Conservation (phyloP, 2,329 filamentous ascomycete genomes). For the Ascochyta fabae region DNA sequence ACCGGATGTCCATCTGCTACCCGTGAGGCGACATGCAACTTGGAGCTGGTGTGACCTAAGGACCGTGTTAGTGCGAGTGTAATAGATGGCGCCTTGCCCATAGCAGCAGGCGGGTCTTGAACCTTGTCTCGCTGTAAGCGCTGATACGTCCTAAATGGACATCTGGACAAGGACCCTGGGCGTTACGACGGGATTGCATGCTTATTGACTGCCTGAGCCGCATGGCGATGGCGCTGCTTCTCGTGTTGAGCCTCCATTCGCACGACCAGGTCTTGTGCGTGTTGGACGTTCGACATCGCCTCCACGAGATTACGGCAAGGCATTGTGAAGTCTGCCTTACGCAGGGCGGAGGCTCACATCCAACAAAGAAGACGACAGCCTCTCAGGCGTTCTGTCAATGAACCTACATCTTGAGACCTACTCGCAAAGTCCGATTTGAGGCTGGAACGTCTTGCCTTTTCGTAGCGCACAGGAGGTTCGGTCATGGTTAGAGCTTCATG, state of each 20-base stretch:
- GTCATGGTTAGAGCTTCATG: slow-evolving; percentile 24
- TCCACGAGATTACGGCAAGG: slow-evolving; percentile 23
- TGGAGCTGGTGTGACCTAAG: slow-evolving; percentile 16
- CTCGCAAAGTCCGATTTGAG: slow-evolving; percentile 16
- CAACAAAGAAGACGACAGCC: background rate
- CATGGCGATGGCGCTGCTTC: slow-evolving; percentile 31
- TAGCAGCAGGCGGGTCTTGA: slow-evolving; percentile 29
- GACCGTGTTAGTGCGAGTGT: slow-evolving; percentile 39
- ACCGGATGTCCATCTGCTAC: slow-evolving; percentile 21
- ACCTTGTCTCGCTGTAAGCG: slow-evolving; percentile 35
- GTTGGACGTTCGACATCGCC: slow-evolving; percentile 28
- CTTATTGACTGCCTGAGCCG: slow-evolving; percentile 35
- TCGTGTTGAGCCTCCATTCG: slow-evolving; percentile 44
- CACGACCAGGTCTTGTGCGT: slow-evolving; percentile 16
- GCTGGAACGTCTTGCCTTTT: slow-evolving; percentile 21
- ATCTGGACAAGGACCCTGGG: slow-evolving; percentile 30
- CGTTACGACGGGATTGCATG: slow-evolving; percentile 29
- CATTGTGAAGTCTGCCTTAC: slow-evolving; percentile 22
- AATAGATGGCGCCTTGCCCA: slow-evolving; percentile 33
- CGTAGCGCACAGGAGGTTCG: slow-evolving; percentile 23
- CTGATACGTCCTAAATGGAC: slow-evolving; percentile 36
- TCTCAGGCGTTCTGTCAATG: slow-evolving; percentile 1
- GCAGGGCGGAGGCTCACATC: slow-evolving; percentile 1
- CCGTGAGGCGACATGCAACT: slow-evolving; percentile 23
- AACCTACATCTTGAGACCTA: slow-evolving; percentile 4